A percentile compares a stretch with the other conserved stretches of the same genome.
phyloP scores from a whole-genome alignment of 23 red algal genomes.

The Gracilariopsis chorda region DNA sequence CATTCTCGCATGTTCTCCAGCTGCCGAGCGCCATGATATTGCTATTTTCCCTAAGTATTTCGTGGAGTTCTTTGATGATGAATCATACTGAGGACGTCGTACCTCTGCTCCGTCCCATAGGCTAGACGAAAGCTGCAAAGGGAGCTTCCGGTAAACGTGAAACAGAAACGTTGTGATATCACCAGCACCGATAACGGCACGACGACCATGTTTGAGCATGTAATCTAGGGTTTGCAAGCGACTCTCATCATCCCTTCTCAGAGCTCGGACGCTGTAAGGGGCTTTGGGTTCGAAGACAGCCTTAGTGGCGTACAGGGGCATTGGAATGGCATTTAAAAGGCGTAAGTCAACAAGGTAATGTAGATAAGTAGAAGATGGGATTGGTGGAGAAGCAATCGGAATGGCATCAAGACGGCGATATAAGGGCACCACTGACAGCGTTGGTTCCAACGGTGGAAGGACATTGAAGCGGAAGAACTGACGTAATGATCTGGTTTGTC shows the following conservation, averaged over 20 bases:
- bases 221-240: conserved; percentile 22
- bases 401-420: conserved; percentile 10
- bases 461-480: conserved; percentile 79
- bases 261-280: conserved; percentile 31
- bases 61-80: not conserved
- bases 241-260: not conserved
- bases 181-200: conserved; percentile 38
- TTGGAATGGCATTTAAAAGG: conserved; percentile 45
- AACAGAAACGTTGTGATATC: conserved; percentile 54
- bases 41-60: conserved; percentile 48
- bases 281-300: conserved; percentile 21
- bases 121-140: not conserved
- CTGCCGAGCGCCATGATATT: conserved; percentile 65
- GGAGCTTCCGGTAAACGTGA: conserved; percentile 36
- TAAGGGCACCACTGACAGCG: conserved; percentile 21
- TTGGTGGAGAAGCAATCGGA: not conserved
- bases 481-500: not conserved
- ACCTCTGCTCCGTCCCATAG: not conserved
- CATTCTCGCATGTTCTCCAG: conserved; percentile 58
- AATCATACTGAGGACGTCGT: conserved; percentile 19
- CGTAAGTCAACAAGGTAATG: conserved; percentile 66
- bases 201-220: conserved; percentile 25
- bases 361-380: not conserved
- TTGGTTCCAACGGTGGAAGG: conserved; percentile 57
- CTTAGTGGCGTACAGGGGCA: conserved; percentile 39